Base-by-base conservation (phyloP, 1,284 basidiomycete species). In the Ustilago loliicola region DNA sequence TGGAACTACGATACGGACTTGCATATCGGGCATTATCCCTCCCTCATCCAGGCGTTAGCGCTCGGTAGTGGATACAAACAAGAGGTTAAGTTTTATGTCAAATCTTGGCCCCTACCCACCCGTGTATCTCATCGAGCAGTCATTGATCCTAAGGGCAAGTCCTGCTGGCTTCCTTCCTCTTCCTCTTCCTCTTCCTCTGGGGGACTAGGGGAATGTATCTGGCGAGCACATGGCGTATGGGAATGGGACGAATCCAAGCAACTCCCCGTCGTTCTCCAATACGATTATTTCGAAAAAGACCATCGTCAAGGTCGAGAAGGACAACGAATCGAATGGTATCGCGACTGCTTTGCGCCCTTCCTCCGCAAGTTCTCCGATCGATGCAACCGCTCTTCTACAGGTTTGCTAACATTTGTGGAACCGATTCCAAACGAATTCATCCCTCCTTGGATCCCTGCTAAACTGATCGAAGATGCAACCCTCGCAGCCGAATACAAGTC, bases 171-270 rank as follows among this genome's bases (percentile, higher is more conserved):
- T 7, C 6, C 7, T 15, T 15, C 38, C 19, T 15, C 65, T 3
- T 25, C 59, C 8, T 4, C 51, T 92, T 9, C 40, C 36, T 10
- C 8, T 15, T 10, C 36, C 36, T 3, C 17, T 8, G 13, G 9
- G 19, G 25, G 29, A 3, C 6, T 19, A 13, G 40, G 45, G 9
- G 45, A 30, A 11, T 98, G 95, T 83, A 81, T 95, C 0, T 98
- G 95, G 95, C 91, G 93, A 80, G 90, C 92, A 87, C 95, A 98
- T 80, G 94, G 93, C 15, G 94, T 98, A 0, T 99, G 96, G 96
- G 90, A 91, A 1, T 98, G 93, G 93, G 92, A 95, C 81, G 88
- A 87, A 11, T 88, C 88, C 27, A 93, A 91, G 79, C 87, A 91
- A 9, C 88, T 91, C 65, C 91, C 92, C 0, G 91, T 96, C 1